Evolutionary conservation across 306 rosid species (phyloP).

Genomic region (Rubus parviflorus): DNA sequence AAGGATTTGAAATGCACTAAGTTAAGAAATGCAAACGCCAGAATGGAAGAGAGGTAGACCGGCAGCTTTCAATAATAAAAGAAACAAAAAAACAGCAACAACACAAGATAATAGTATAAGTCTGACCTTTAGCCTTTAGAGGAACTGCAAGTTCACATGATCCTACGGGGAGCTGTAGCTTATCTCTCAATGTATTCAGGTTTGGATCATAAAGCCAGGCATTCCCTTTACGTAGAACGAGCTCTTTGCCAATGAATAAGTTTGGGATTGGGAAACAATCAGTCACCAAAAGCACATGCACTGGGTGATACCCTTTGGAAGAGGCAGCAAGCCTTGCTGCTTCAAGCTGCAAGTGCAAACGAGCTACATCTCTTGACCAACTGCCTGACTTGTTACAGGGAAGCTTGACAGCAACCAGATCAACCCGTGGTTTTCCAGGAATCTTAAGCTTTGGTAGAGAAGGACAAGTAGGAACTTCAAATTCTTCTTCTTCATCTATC

Average conservation of each 20-base stretch:
- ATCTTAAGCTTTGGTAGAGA: slow-evolving; percentile 60
- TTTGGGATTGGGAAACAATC: slow-evolving; percentile 75
- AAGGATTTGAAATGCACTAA: too few species aligned
- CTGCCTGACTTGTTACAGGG: slow-evolving; percentile 70
- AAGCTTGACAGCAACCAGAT: slow-evolving; percentile 82
- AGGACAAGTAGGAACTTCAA: slow-evolving; percentile 80
- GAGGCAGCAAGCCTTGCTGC: slow-evolving; percentile 75
- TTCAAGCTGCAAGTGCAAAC: slow-evolving; percentile 91
- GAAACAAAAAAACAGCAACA: neutral
- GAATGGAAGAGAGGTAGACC: neutral
- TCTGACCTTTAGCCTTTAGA: slow-evolving; percentile 75
- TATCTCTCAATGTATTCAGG: slow-evolving; percentile 57
- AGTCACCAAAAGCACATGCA: slow-evolving; percentile 67
- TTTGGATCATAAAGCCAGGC: slow-evolving; percentile 77
- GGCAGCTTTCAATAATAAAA: neutral
- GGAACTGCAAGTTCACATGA: slow-evolving; percentile 86
- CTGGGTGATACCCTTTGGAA: slow-evolving; percentile 63
- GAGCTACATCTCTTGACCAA: slow-evolving; percentile 87
- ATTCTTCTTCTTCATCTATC: slow-evolving; percentile 94
- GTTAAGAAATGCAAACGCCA: neutral
- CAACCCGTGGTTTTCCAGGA: slow-evolving; percentile 67
- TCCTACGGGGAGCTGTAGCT: slow-evolving; percentile 72
- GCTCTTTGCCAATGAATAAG: slow-evolving; percentile 73
- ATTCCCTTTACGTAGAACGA: slow-evolving; percentile 56
- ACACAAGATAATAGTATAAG: slow-evolving; percentile 9